Conservation (phyloP, 148 eudicot species). For the Fallopia convolvulus region DNA sequence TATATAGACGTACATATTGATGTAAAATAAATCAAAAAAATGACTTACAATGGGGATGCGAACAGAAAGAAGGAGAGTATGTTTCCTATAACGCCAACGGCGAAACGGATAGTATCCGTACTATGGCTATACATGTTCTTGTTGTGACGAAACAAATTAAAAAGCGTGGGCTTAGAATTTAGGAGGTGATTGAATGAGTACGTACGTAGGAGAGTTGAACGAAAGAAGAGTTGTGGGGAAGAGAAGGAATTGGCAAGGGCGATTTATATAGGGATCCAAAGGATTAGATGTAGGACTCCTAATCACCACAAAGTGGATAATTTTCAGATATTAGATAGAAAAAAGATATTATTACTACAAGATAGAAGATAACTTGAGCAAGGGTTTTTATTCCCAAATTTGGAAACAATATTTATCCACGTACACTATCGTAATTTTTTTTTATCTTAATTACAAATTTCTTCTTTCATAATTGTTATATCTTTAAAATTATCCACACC, state of each 20-base stretch:
- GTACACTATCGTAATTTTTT: background rate
- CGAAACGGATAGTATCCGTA: background rate
- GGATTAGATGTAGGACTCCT: background rate
- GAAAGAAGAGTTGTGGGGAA: background rate
- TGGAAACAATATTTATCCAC: background rate
- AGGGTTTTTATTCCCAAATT: background rate
- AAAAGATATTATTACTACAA: background rate
- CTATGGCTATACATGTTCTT: background rate
- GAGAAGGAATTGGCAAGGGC: background rate
- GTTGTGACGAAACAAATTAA: background rate
- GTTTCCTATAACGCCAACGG: conserved; percentile 5
- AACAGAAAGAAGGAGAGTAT: background rate
- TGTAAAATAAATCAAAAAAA: too few species aligned
- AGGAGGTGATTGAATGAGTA: background rate
- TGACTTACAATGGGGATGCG: background rate
- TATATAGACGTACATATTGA: too few species aligned
- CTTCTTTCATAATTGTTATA: too few species aligned
- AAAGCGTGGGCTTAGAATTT: background rate
- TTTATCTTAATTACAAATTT: too few species aligned
- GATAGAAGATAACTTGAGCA: too few species aligned
- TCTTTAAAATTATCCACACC: too few species aligned
- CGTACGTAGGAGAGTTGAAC: background rate
- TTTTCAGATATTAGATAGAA: background rate
- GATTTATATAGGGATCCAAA: background rate
- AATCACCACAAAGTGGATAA: background rate